Evolutionary conservation across 140 eudicot genomes (phyloP).

Genomic region (Anethum foeniculum): DNA sequence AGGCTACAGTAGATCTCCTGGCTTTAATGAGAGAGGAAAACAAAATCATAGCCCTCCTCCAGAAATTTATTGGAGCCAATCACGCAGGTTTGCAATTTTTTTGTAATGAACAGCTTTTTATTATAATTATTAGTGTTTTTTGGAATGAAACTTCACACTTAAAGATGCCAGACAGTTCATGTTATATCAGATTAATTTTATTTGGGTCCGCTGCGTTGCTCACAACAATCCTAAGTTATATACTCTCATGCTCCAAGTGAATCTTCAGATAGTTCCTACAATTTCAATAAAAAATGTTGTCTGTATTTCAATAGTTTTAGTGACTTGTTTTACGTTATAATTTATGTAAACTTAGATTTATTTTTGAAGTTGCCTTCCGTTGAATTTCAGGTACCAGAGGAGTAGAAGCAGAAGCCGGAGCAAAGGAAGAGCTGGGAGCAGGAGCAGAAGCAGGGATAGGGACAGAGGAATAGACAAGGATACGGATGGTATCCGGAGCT

Average conservation of each 20-base stretch:
- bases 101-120: not conserved
- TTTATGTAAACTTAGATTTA: not conserved
- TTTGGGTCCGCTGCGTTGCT: not conserved
- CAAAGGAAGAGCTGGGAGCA: constrained; percentile 18
- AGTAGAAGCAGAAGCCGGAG: constrained; percentile 21
- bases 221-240: not conserved
- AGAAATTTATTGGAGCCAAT: constrained; percentile 27
- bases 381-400: constrained; percentile 21
- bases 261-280: not conserved
- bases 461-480: constrained; percentile 12
- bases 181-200: not conserved
- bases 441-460: constrained; percentile 16
- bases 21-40: constrained; percentile 38
- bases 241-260: not conserved
- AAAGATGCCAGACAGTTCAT: not conserved
- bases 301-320: not conserved
- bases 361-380: not conserved
- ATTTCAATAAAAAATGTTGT: not conserved
- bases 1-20: constrained; percentile 39
- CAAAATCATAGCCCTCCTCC: constrained; percentile 36
- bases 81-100: constrained; percentile 41
- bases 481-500: constrained; percentile 13
- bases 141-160: not conserved
- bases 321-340: constrained; percentile 6
- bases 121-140: not conserved